Percentiles rank a stretch among this genome's conserved stretches.
Evolutionary conservation across 208 protist genomes (phyloP).

Genomic region (Trypanosoma theileri): DNA sequence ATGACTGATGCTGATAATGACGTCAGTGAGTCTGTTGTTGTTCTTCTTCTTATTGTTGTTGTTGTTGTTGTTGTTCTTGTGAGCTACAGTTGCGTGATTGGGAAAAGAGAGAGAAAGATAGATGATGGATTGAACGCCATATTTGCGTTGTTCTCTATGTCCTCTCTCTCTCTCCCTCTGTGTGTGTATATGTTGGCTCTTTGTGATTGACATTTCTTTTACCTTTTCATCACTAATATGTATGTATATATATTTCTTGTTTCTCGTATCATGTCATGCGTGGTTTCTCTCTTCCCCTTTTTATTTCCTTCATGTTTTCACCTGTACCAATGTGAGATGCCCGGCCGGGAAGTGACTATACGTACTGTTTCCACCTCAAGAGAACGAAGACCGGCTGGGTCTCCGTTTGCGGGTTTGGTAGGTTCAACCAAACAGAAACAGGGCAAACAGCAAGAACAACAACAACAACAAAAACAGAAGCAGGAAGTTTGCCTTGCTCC

Average conservation of each 20-base stretch:
- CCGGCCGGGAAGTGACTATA: constrained; percentile 11
- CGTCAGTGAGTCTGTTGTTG: background rate
- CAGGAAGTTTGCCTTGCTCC: background rate
- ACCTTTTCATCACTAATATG: background rate
- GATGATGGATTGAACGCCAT: too few species aligned
- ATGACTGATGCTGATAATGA: background rate
- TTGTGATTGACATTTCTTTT: background rate
- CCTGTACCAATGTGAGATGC: constrained; percentile 2
- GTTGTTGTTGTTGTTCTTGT: background rate
- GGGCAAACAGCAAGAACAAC: background rate
- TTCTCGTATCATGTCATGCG: background rate
- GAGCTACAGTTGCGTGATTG: too few species aligned
- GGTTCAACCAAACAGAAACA: background rate
- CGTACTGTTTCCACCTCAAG: constrained; percentile 10
- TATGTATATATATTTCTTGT: background rate
- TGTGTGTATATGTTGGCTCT: background rate
- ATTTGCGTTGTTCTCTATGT: background rate
- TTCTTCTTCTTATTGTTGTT: background rate
- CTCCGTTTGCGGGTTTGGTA: constrained; percentile 1
- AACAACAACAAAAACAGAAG: background rate
- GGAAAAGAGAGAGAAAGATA: too few species aligned
- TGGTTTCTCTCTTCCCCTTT: constrained; percentile 6
- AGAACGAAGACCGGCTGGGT: constrained; percentile 1
- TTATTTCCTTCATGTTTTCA: background rate
- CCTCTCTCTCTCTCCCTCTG: background rate